Percentiles rank a stretch among this genome's conserved stretches.
Conservation (phyloP, 306 rosid genomes). For the Luffa acutangula region DNA sequence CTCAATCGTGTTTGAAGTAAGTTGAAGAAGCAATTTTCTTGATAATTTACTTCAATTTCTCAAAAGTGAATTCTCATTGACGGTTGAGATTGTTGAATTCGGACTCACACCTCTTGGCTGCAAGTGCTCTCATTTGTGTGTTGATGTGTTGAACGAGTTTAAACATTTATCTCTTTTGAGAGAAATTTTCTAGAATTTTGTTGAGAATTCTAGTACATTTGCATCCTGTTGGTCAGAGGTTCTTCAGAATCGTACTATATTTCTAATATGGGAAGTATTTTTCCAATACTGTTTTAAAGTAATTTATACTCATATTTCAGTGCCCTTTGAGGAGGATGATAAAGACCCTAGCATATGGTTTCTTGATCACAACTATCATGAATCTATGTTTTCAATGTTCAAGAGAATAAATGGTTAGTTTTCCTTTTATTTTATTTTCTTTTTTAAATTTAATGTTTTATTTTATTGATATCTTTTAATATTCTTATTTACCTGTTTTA, state of each 20-base stretch:
- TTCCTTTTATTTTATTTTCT: not conserved
- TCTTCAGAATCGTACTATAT: not conserved
- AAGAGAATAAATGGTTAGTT: slow-evolving; percentile 68
- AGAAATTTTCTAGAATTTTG: not conserved
- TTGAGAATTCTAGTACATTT: not conserved
- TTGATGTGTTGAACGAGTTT: not conserved
- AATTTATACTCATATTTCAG: slow-evolving; percentile 18
- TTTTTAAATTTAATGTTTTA: not conserved
- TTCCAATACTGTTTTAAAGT: not conserved
- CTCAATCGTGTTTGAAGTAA: not conserved
- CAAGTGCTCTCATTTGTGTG: not conserved
- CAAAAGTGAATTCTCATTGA: not conserved
- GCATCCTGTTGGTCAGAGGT: not conserved
- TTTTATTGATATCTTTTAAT: not conserved
- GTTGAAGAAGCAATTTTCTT: not conserved
- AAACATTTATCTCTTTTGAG: not conserved
- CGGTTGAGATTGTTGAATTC: not conserved
- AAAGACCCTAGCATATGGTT: slow-evolving; percentile 84
- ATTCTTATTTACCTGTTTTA: not conserved
- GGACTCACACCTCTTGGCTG: not conserved
- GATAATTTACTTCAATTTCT: not conserved
- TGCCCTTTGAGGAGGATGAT: slow-evolving; percentile 89
- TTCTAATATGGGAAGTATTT: not conserved
- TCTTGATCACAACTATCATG: slow-evolving; percentile 82
- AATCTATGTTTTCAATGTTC: slow-evolving; percentile 84